These are phyloP conservation scores for Cephalotrichum gorgonifer DNA, from an alignment of 2,329 filamentous ascomycete genomes.

Conservation along the genomic window DNA sequence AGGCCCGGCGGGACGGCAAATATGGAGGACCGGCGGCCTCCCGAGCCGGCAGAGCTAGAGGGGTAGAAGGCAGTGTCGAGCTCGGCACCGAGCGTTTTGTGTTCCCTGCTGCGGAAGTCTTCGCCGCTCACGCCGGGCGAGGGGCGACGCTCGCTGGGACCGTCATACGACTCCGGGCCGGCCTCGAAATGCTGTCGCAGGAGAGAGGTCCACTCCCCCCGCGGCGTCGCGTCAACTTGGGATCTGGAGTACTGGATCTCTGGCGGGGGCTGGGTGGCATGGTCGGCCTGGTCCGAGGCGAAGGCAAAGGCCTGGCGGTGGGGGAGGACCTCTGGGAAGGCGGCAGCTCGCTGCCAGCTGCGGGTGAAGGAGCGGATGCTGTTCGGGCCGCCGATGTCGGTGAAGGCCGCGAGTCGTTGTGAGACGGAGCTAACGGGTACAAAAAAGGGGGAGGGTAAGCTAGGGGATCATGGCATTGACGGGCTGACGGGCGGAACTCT, in stretches of 20 bases:
- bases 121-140: slow-evolving; percentile 7
- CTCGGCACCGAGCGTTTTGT: slow-evolving; percentile 34
- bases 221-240: slow-evolving; percentile 24
- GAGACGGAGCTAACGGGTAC: slow-evolving; percentile 35
- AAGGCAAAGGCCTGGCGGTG: slow-evolving; percentile 65
- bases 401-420: slow-evolving; percentile 43
- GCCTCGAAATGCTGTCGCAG: slow-evolving; percentile 42
- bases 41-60: slow-evolving; percentile 11
- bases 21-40: slow-evolving; percentile 31
- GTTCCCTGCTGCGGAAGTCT: slow-evolving; percentile 34
- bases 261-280: slow-evolving; percentile 13
- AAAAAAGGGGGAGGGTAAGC: not conserved
- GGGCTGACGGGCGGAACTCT: not conserved
- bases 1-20: slow-evolving; percentile 51
- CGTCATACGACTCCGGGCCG: slow-evolving; percentile 8
- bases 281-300: slow-evolving; percentile 41
- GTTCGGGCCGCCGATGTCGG: slow-evolving; percentile 80
- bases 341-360: slow-evolving; percentile 84
- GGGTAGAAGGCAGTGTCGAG: slow-evolving; percentile 14
- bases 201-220: slow-evolving; percentile 29
- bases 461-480: no score
- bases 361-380: slow-evolving; percentile 88
- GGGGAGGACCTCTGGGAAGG: slow-evolving; percentile 79
- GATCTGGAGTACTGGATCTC: slow-evolving; percentile 17
- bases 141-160: not conserved